Percentiles rank a stretch among this genome's conserved stretches.
Evolutionary conservation across 2,329 filamentous ascomycete species (phyloP).

Genomic region (Trichophyton rubrum): DNA sequence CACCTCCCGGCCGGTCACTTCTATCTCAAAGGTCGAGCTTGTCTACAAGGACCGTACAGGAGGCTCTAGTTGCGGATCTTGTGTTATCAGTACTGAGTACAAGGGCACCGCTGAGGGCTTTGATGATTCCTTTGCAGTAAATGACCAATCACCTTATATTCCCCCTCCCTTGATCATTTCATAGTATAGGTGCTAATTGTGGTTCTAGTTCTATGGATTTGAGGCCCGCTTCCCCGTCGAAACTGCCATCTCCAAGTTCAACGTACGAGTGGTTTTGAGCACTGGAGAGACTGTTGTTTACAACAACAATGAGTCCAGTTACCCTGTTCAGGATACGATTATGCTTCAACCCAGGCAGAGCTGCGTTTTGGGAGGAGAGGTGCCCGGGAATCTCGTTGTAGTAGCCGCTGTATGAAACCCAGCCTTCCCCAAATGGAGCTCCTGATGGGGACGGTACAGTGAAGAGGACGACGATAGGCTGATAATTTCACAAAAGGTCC

Average conservation of each 20-base stretch:
- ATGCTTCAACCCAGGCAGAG: conserved; percentile 11
- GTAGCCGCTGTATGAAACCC: conserved; percentile 9
- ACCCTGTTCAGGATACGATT: conserved; percentile 10
- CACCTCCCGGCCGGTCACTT: conserved; percentile 4
- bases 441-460: too few relatives aligned
- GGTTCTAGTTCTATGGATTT: conserved; percentile 10
- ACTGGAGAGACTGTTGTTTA: conserved; percentile 3
- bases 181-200: not conserved
- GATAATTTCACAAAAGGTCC: conserved; percentile 5
- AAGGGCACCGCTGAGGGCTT: conserved; percentile 9
- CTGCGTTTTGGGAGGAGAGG: conserved; percentile 4
- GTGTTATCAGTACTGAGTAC: conserved; percentile 6
- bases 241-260: conserved; percentile 9
- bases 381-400: conserved; percentile 6
- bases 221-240: conserved; percentile 4
- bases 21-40: conserved; percentile 7
- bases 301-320: conserved; percentile 8
- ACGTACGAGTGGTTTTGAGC: conserved; percentile 2
- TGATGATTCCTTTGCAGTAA: conserved; percentile 11
- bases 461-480: not conserved
- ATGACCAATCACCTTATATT: not conserved
- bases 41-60: conserved; percentile 9
- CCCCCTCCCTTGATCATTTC: not conserved
- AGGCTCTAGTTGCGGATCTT: conserved; percentile 7
- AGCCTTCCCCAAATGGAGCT: not conserved